A percentile compares a stretch with the other conserved stretches of the same genome.
These are phyloP conservation scores for Globisporangium alternatum DNA, from an alignment of 352 stramenopile genomes.

Conservation along the genomic window DNA sequence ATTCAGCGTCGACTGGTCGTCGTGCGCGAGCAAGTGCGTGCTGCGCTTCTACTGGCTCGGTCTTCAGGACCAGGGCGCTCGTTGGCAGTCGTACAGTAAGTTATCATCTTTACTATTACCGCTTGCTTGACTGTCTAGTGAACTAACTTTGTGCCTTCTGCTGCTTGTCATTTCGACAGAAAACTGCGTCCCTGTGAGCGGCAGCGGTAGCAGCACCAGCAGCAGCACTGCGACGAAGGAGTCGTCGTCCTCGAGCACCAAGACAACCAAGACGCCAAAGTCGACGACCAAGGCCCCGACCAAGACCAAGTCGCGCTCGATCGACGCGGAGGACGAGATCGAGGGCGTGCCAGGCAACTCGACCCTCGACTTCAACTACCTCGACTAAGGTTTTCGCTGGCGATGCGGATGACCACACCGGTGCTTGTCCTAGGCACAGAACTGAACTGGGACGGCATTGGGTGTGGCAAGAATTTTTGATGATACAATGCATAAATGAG, in stretches of 20 bases:
- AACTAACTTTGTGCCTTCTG: neutral
- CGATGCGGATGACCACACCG: too few relatives aligned
- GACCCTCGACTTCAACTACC: neutral
- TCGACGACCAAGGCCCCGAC: too few relatives aligned
- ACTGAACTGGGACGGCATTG: too few relatives aligned
- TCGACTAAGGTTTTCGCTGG: too few relatives aligned
- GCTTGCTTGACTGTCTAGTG: neutral
- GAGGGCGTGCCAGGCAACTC: neutral
- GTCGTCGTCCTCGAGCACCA: too few relatives aligned
- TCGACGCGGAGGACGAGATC: neutral
- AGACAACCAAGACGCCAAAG: too few relatives aligned
- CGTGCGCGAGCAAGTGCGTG: conserved; percentile 33
- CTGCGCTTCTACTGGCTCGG: conserved; percentile 48
- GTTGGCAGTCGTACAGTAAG: conserved; percentile 47
- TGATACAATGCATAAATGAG: too few relatives aligned
- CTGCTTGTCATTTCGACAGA: neutral
- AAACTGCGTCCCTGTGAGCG: conserved; percentile 2
- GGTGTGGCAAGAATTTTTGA: too few relatives aligned
- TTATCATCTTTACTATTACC: too few relatives aligned
- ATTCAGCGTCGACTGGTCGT: conserved; percentile 32
- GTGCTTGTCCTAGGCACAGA: too few relatives aligned
- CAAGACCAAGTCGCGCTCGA: conserved; percentile 3
- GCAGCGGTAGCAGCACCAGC: too few relatives aligned
- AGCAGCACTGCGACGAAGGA: too few relatives aligned
- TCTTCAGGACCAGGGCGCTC: conserved; percentile 26